These are phyloP conservation scores for Suillus spraguei DNA, from an alignment of 768 basidiomycete genomes.

Conservation along the genomic window DNA sequence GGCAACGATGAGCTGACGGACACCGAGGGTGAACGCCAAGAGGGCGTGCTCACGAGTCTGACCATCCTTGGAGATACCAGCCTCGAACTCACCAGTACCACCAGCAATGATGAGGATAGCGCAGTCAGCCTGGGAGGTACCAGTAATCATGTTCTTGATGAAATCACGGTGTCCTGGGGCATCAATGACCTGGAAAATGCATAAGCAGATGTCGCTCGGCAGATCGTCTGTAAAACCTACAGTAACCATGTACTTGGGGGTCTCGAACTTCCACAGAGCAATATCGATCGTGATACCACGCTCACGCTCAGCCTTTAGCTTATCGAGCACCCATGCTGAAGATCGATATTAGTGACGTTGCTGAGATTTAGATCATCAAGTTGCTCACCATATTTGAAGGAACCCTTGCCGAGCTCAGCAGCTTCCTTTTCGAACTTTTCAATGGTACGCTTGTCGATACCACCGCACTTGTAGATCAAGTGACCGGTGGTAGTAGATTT, in stretches of 20 bases:
- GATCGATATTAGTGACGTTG: slow-evolving; percentile 30
- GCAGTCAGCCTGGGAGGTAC: slow-evolving; percentile 99
- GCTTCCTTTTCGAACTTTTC: slow-evolving; percentile 99
- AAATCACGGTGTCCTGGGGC: slow-evolving; percentile 99
- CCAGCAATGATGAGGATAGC: slow-evolving; percentile 99
- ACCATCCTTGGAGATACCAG: slow-evolving; percentile 99
- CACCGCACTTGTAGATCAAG: slow-evolving; percentile 99
- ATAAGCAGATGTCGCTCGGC: background rate
- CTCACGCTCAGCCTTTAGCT: slow-evolving; percentile 99
- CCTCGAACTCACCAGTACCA: slow-evolving; percentile 99
- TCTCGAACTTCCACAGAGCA: slow-evolving; percentile 99
- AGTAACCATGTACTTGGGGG: slow-evolving; percentile 93
- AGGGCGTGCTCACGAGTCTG: slow-evolving; percentile 99
- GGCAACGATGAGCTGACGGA: slow-evolving; percentile 99
- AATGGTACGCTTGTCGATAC: slow-evolving; percentile 99
- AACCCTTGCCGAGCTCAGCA: slow-evolving; percentile 99
- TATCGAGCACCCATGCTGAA: slow-evolving; percentile 99
- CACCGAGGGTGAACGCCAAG: slow-evolving; percentile 99
- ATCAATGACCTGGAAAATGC: slow-evolving; percentile 81
- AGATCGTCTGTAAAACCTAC: slow-evolving; percentile 47
- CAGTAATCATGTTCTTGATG: slow-evolving; percentile 99
- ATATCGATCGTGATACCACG: slow-evolving; percentile 99
- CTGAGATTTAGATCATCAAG: slow-evolving; percentile 15
- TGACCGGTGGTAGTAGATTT: slow-evolving; percentile 99
- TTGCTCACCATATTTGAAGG: slow-evolving; percentile 91